Evolutionary conservation across 257 asterid genomes (phyloP).

Genomic region (Scutellaria baicalensis): DNA sequence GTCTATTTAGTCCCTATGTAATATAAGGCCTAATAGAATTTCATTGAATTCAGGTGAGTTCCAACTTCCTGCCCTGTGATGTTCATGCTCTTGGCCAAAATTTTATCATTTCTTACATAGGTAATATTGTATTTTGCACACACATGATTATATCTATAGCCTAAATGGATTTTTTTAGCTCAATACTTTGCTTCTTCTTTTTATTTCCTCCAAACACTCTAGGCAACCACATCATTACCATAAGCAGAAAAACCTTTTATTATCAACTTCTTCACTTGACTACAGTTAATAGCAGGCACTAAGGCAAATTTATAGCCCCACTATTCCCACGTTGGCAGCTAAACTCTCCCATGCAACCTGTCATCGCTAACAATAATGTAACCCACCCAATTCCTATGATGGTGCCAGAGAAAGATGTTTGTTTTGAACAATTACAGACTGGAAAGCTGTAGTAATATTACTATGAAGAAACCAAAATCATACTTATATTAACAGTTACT

Average conservation of each 20-base stretch:
- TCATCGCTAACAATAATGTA: no score
- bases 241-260: no score
- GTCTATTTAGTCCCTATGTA: neutral
- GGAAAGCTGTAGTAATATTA: no score
- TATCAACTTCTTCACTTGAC: neutral
- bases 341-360: neutral
- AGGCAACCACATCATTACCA: neutral
- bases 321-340: neutral
- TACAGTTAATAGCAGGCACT: neutral
- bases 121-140: neutral
- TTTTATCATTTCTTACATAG: no score
- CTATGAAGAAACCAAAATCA: no score
- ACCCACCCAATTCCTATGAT: no score
- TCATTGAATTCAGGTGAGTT: neutral
- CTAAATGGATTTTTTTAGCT: no score
- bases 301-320: neutral
- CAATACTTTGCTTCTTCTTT: neutral
- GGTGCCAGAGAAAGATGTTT: no score
- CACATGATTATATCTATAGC: neutral
- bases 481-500: no score
- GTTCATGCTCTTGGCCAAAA: neutral
- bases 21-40: neutral
- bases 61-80: neutral
- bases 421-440: no score
- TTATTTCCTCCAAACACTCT: neutral